These are phyloP conservation scores for Pseudonectria foliicola DNA, from an alignment of 2,329 filamentous ascomycete species.

Conservation along the genomic window DNA sequence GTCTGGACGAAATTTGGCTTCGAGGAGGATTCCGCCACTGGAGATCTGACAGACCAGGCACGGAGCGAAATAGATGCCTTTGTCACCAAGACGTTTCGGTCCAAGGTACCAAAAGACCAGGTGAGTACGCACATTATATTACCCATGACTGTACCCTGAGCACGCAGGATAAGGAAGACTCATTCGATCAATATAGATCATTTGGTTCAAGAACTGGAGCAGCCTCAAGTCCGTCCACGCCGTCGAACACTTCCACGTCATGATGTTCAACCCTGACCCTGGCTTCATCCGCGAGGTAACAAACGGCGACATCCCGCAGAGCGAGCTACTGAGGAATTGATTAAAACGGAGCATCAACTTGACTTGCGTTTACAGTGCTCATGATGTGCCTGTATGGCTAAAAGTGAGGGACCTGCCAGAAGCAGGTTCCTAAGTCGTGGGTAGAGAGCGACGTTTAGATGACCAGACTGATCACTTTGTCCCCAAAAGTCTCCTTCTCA, in stretches of 20 bases:
- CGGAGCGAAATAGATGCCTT: conserved; percentile 62
- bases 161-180: too few species aligned
- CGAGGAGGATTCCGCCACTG: conserved; percentile 57
- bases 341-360: background rate
- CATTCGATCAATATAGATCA: conserved; percentile 22
- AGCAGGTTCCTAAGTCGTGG: too few species aligned
- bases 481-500: too few species aligned
- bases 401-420: background rate
- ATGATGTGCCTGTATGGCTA: background rate
- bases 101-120: conserved; percentile 41
- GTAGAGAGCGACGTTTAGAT: too few species aligned
- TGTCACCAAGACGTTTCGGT: conserved; percentile 60
- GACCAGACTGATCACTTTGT: too few species aligned
- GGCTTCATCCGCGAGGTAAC: conserved; percentile 66
- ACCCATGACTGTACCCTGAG: background rate
- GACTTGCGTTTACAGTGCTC: background rate
- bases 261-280: conserved; percentile 71
- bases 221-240: conserved; percentile 77
- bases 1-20: conserved; percentile 90
- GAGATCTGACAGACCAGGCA: conserved; percentile 59
- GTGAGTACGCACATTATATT: conserved; percentile 32
- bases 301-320: conserved; percentile 62
- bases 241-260: conserved; percentile 91
- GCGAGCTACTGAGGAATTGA: conserved; percentile 31
- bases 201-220: conserved; percentile 68